Conservation (phyloP, 768 basidiomycete genomes). For the Leccinum pellstonianum region DNA sequence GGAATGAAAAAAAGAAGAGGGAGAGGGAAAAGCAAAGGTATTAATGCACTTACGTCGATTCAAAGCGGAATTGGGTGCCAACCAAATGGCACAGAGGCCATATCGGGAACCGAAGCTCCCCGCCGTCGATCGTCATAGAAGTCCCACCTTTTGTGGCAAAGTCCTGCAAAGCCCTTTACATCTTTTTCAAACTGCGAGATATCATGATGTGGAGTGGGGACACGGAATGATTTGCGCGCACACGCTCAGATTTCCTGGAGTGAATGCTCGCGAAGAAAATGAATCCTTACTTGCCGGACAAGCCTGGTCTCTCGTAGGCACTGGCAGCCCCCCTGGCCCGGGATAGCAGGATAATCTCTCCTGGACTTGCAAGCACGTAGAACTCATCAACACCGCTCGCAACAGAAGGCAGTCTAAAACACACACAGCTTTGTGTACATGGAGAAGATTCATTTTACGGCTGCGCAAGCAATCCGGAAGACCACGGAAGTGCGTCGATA, state of each 20-base stretch:
- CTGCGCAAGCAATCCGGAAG: constrained; percentile 22
- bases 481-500: constrained; percentile 7
- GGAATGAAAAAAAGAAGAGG: neutral
- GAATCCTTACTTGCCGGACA: neutral
- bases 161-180: constrained; percentile 20
- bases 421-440: constrained; percentile 13
- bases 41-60: constrained; percentile 14
- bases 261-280: neutral
- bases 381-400: neutral
- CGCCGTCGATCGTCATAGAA: constrained; percentile 28
- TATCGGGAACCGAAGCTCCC: constrained; percentile 28
- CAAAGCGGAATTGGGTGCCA: constrained; percentile 8
- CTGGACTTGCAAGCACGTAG: neutral
- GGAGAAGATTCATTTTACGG: constrained; percentile 25
- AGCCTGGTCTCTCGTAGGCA: neutral
- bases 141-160: constrained; percentile 17
- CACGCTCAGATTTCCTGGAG: neutral
- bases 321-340: neutral
- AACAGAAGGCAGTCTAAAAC: constrained; percentile 9
- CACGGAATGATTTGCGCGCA: constrained; percentile 4
- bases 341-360: neutral
- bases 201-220: constrained; percentile 1
- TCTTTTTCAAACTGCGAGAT: constrained; percentile 15
- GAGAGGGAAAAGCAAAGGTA: neutral
- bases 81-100: constrained; percentile 10